Base-by-base conservation (phyloP, 768 basidiomycete genomes). In the Boletales sp. region DNA sequence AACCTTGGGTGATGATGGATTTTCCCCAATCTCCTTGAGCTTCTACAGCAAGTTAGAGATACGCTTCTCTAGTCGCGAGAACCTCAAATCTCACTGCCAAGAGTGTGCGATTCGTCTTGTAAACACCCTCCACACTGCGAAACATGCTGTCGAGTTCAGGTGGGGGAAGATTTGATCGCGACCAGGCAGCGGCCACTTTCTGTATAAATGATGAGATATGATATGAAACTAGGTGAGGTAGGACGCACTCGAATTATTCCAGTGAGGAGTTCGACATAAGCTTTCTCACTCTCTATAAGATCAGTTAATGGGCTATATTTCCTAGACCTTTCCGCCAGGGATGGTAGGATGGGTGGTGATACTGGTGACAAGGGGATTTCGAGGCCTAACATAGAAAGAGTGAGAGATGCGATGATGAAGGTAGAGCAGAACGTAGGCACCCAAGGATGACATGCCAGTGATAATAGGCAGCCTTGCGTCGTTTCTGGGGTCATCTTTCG, bases 131-230 rank as follows among this genome's bases (percentile, higher is more conserved):
- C 45, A 98, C 83, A 57, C 86, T 85, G 56, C 96, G 78, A 70
- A 99, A 99, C 90, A 98, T 95, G 46, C 78, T 70, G 69, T 99
- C 96, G 30, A 99, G 78, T 57, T 90, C 87, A 8, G 81, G 81
- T 14, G 96, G 96, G 15, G 96, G 96, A 35, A 99, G 84, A 67
- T 97, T 97, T 36, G 84, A 81, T 37, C 93, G 77, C 10, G 94
- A 96, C 96, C 96, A 99, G 43, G 96, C 96, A n/a, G 87, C 86
- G 10, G 96, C 96, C 5, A 96, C 89, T 82, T 89, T 92, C 94
- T 98, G 64, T 19, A 56, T 30, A 43, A 50, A 49, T 13, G 42
- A 51, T 63, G 48, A 55, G 58, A 28, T 38, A 48, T 35, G 30
- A 37, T 28, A 39, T 34, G 31, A 28, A 37, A 41, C 25, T 33